A percentile compares a stretch with the other conserved stretches of the same genome.
Evolutionary conservation across 495 filamentous ascomycete species (phyloP).

Genomic region (Wilcoxina mikolae): DNA sequence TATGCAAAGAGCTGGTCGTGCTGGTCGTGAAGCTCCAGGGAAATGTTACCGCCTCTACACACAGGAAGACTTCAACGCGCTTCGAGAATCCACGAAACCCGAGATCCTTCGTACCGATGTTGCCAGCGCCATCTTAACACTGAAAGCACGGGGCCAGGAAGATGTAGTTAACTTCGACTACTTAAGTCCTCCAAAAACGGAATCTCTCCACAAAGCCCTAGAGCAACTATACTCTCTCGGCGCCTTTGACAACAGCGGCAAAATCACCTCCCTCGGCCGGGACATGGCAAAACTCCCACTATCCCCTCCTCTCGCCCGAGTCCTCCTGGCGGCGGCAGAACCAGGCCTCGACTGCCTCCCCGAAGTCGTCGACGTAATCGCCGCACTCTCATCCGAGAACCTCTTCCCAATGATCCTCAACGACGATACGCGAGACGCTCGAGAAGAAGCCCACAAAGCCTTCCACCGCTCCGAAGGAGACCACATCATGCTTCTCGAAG

Average conservation of each 20-base stretch:
- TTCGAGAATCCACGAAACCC: slow-evolving; percentile 63
- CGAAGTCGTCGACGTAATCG: slow-evolving; percentile 84
- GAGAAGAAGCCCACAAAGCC: slow-evolving; percentile 54
- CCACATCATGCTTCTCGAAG: slow-evolving; percentile 68
- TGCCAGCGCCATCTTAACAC: slow-evolving; percentile 68
- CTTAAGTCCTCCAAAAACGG: slow-evolving; percentile 62
- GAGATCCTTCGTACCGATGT: slow-evolving; percentile 88
- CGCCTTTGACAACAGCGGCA: slow-evolving; percentile 56
- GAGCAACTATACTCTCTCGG: slow-evolving; percentile 63
- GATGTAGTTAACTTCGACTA: slow-evolving; percentile 75
- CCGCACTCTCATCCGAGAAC: slow-evolving; percentile 70
- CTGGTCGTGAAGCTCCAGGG: slow-evolving; percentile 79
- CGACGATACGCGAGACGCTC: slow-evolving; percentile 68
- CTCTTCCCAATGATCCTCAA: slow-evolving; percentile 60
- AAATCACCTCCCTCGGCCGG: slow-evolving; percentile 56
- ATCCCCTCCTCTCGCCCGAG: slow-evolving; percentile 63
- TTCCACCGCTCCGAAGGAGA: slow-evolving; percentile 75
- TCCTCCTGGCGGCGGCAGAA: slow-evolving; percentile 64
- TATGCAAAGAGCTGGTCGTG: slow-evolving; percentile 80
- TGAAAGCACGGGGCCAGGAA: slow-evolving; percentile 81
- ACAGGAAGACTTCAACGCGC: slow-evolving; percentile 51
- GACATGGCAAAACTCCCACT: slow-evolving; percentile 74
- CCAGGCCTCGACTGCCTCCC: slow-evolving; percentile 52
- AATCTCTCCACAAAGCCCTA: slow-evolving; percentile 69
- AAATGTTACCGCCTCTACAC: slow-evolving; percentile 88